These are phyloP conservation scores for Acacia pycnantha DNA, from an alignment of 331 rosid species.

Conservation along the genomic window DNA sequence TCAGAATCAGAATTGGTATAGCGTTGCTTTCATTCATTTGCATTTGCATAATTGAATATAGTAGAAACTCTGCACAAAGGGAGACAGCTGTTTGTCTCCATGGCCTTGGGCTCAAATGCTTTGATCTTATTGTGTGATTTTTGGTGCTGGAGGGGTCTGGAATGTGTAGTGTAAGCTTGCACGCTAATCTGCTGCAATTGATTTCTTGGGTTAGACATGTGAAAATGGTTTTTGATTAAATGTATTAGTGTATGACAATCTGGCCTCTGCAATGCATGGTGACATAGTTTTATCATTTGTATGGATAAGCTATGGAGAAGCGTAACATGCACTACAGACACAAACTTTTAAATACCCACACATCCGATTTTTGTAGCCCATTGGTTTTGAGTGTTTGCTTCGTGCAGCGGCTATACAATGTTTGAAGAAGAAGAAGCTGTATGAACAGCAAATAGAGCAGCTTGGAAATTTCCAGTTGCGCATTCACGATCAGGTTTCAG, in stretches of 20 bases:
- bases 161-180: background rate
- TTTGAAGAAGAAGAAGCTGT: conserved; percentile 89
- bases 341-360: background rate
- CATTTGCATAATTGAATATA: background rate
- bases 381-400: conserved; percentile 19
- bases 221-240: background rate
- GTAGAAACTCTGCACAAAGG: background rate
- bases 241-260: background rate
- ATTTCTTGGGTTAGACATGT: background rate
- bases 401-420: conserved; percentile 94
- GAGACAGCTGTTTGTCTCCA: background rate
- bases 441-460: conserved; percentile 97
- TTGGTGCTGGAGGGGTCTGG: background rate
- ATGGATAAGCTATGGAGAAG: conserved; percentile 16
- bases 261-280: background rate
- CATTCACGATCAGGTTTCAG: conserved; percentile 86
- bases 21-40: background rate
- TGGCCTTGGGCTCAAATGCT: background rate
- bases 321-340: background rate
- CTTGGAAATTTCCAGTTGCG: conserved; percentile 99
- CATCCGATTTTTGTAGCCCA: background rate
- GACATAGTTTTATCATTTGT: background rate
- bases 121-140: background rate
- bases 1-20: background rate
- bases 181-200: background rate